Base-by-base conservation (phyloP, 352 stramenopile species). In the Phytophthora ramorum region DNA sequence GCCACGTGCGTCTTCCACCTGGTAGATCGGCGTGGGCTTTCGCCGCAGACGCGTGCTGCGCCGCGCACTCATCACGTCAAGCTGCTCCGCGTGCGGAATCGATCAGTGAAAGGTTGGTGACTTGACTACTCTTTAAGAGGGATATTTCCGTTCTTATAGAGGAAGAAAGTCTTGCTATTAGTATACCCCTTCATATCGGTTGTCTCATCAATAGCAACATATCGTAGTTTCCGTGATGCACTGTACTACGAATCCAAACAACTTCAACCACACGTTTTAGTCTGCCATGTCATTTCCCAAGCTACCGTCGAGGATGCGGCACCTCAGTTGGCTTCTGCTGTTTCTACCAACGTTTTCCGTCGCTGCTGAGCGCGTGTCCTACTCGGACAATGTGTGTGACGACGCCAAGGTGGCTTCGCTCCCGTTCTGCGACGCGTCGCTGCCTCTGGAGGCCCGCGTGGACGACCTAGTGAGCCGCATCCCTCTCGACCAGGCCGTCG, bases 1-100 rank as follows among this genome's bases (percentile, higher is more conserved):
- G 0, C n/a, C 4, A 5, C 83, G 86, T 16, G 44, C 68, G 58
- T 91, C 79, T 50, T 85, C 75, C 50, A 92, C 82, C 55, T 89
- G 75, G 69, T 93, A 95, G 24, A 95, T 79, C 16, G 64, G 54
- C 65, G 81, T 90, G 26, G 87, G 87, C 71, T 81, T 83, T 50
- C 75, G 85, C 17, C 85, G 82, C 66, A 83, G 69, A 19, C 87
- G 87, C 24, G 72, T 85, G 58, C 85, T 83, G 43, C 87, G 82
- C 13, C 87, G 83, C 43, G 66, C 54, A 55, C 51, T 77, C 72
- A 87, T 87, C 60, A 16, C 26, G 38, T 19, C 37, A 44, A 44
- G 37, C 22, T 44, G 37, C 37, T 17, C 37, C n/a, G 38, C 16
- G 34, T 56, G 63, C 63, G 40, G 67, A 67, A 67, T 67, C 9